Percentiles rank a stretch among this genome's conserved stretches.
phyloP scores from a whole-genome alignment of 176 grass and related monocot genomes.

The Alopecurus myosuroides region DNA sequence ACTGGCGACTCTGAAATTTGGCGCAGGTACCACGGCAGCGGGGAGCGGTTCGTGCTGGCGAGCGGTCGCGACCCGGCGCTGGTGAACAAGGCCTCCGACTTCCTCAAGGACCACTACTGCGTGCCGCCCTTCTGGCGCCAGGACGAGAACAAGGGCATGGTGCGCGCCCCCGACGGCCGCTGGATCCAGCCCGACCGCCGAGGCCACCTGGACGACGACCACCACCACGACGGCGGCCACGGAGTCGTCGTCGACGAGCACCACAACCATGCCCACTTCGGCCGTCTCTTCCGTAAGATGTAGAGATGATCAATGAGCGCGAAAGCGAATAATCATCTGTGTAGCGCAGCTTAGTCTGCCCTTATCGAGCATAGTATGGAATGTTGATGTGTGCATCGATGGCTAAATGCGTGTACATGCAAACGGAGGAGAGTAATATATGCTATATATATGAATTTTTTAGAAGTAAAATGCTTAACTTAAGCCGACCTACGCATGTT shows the following conservation, averaged over 20 bases:
- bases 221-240: not conserved
- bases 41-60: conserved; percentile 52
- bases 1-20: not conserved
- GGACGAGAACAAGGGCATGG: conserved; percentile 90
- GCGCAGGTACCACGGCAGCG: conserved; percentile 63
- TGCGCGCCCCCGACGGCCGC: conserved; percentile 39
- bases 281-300: not conserved
- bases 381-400: too few species aligned
- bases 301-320: not conserved
- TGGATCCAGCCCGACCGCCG: conserved; percentile 71
- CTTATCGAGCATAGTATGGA: too few species aligned
- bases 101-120: conserved; percentile 68
- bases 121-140: conserved; percentile 75
- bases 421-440: too few species aligned
- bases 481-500: too few species aligned
- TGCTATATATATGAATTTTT: too few species aligned
- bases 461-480: too few species aligned
- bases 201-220: conserved; percentile 40
- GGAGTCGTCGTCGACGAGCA: not conserved
- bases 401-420: too few species aligned
- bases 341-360: too few species aligned
- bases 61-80: conserved; percentile 73
- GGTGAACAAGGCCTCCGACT: conserved; percentile 81
- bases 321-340: not conserved
- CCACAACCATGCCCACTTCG: not conserved